Conservation (phyloP, 2,329 filamentous ascomycete genomes). For the Graphium sp. region DNA sequence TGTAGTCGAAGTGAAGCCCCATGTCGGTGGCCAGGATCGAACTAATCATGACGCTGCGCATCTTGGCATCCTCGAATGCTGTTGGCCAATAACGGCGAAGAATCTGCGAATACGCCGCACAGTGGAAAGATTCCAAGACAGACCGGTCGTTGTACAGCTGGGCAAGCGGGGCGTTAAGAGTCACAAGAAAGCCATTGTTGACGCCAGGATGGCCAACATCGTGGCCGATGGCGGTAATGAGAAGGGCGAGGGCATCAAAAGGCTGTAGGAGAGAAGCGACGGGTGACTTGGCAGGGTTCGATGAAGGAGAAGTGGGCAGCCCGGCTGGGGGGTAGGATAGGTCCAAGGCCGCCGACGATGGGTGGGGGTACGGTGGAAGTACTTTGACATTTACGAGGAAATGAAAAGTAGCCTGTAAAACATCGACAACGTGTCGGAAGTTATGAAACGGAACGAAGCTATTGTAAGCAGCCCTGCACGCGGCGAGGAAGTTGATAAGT, state of each 20-base stretch:
- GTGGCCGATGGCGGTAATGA: conserved; percentile 93
- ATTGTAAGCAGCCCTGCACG: conserved; percentile 89
- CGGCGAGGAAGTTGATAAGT: conserved; percentile 70
- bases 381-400: conserved; percentile 71
- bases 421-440: conserved; percentile 92
- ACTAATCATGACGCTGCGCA: conserved; percentile 87
- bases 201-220: conserved; percentile 96
- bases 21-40: conserved; percentile 97
- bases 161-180: conserved; percentile 79
- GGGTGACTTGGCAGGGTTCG: conserved; percentile 32
- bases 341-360: conserved; percentile 8
- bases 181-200: conserved; percentile 91
- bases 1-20: conserved; percentile 93
- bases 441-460: conserved; percentile 95
- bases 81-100: conserved; percentile 81
- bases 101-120: conserved; percentile 92
- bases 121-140: conserved; percentile 93
- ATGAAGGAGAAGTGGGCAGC: conserved; percentile 12
- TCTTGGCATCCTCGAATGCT: conserved; percentile 59
- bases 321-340: no score
- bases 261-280: conserved; percentile 65
- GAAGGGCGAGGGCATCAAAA: conserved; percentile 73
- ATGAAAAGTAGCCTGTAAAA: conserved; percentile 82
- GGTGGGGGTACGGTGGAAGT: conserved; percentile 46
- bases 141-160: conserved; percentile 96